Conservation (phyloP, 2,329 filamentous ascomycete genomes). For the Cladosporium sp. region DNA sequence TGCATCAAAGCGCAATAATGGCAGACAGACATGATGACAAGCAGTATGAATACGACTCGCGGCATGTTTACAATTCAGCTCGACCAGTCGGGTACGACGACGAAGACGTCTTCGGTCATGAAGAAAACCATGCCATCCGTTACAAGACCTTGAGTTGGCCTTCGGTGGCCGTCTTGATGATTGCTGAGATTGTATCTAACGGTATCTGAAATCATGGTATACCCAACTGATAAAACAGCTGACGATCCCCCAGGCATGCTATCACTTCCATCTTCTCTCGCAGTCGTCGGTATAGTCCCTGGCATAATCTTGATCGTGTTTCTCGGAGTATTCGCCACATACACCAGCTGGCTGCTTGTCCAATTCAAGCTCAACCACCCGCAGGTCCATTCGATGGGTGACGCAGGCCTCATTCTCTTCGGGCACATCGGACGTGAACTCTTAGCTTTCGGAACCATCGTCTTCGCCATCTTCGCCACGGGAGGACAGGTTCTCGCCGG, state of each 20-base stretch:
- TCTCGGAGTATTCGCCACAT: constrained; percentile 49
- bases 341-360: constrained; percentile 48
- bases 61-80: constrained; percentile 8
- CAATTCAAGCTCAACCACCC: constrained; percentile 39
- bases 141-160: constrained; percentile 54
- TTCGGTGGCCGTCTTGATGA: constrained; percentile 51
- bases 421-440: constrained; percentile 26
- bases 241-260: constrained; percentile 36
- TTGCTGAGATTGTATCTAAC: constrained; percentile 53
- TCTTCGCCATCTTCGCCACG: constrained; percentile 50
- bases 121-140: constrained; percentile 41
- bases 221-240: neutral
- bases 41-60: constrained; percentile 11
- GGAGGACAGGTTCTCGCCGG: constrained; percentile 50
- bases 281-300: constrained; percentile 50
- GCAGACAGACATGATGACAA: constrained; percentile 18
- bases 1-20: neutral
- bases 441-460: constrained; percentile 41
- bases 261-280: constrained; percentile 49
- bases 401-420: constrained; percentile 33
- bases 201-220: neutral
- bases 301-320: constrained; percentile 50
- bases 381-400: constrained; percentile 35
- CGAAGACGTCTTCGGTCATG: constrained; percentile 41
- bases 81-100: constrained; percentile 19